These are phyloP conservation scores for Heterobasidion occidentale DNA, from an alignment of 1,284 basidiomycete genomes.

Conservation along the genomic window DNA sequence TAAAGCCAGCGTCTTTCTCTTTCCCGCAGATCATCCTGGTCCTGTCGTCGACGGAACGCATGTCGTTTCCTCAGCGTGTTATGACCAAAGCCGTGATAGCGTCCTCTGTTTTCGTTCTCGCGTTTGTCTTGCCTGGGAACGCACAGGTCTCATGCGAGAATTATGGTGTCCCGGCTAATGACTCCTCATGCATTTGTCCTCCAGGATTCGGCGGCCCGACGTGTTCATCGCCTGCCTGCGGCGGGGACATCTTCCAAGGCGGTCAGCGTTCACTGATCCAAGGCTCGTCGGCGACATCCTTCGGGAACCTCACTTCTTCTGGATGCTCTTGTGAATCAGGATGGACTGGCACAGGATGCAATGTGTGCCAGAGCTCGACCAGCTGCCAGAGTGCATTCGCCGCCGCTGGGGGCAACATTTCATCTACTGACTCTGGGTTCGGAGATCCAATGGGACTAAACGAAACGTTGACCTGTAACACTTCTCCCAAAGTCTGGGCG, in stretches of 20 bases:
- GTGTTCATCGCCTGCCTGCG: constrained; percentile 68
- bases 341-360: constrained; percentile 75
- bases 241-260: constrained; percentile 74
- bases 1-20: no score
- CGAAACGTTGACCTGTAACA: constrained; percentile 57
- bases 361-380: constrained; percentile 21
- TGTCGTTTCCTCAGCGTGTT: no score
- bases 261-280: constrained; percentile 39
- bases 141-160: constrained; percentile 50
- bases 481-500: constrained; percentile 51
- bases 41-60: no score
- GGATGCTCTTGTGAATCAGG: constrained; percentile 61
- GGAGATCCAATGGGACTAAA: constrained; percentile 32
- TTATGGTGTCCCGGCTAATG: constrained; percentile 45
- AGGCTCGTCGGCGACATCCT: constrained; percentile 29
- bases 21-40: no score
- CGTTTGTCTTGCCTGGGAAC: not conserved
- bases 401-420: constrained; percentile 23
- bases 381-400: constrained; percentile 52
- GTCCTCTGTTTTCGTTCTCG: not conserved
- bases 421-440: constrained; percentile 6
- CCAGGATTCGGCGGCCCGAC: constrained; percentile 66
- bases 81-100: not conserved
- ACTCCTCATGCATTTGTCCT: constrained; percentile 63
- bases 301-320: constrained; percentile 54